Evolutionary conservation across 1,284 basidiomycete species (phyloP), one percentile per base, ranked within the genome.

Genomic region (Sporisorium sorghi): DNA sequence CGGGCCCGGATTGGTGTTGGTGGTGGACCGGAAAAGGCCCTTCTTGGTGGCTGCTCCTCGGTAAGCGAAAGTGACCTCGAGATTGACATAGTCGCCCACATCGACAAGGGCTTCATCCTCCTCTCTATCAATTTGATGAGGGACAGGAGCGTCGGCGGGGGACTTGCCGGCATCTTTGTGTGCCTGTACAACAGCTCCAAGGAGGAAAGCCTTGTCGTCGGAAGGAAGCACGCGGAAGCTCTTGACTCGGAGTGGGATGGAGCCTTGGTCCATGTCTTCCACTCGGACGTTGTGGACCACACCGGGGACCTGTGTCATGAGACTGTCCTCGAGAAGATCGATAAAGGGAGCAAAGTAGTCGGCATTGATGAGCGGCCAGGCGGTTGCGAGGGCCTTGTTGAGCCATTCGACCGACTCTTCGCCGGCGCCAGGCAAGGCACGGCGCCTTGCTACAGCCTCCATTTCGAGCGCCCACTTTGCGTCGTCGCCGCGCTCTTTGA

Each of bases 241-340:
- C 44, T 78, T 73, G 49, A 83, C 58, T 21, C 68, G 66, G 17
- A 80, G 56, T 2, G 81, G 78, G 10, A 77, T 73, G 14, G 72
- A 58, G 21, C 81, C 81, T 47, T 83, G 81, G 33, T 81, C 79
- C 64, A 83, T 59, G 51, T 79, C 80, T 24, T 81, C 80, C 28
- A 83, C 78, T n/a, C 80, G 54, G 37, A 75, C 77, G 24, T 61
- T 66, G 58, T 81, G 80, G 1, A 83, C 80, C 1, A 83, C 71
- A 6, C 76, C 75, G 9, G 80, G 80, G n/a, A 83, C 78, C 57
- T 83, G 80, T 3, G 76, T 76, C 78, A 80, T 80, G 14, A 83
- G 66, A 12, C 78, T 77, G 55, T 83, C 81, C 65, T 83, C 81
- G 35, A 83, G 67, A 14, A 83, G 68, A 50, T 83, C 81, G 54